phyloP scores from a whole-genome alignment of 176 grass and related monocot genomes.

The Triticum timopheevii region DNA sequence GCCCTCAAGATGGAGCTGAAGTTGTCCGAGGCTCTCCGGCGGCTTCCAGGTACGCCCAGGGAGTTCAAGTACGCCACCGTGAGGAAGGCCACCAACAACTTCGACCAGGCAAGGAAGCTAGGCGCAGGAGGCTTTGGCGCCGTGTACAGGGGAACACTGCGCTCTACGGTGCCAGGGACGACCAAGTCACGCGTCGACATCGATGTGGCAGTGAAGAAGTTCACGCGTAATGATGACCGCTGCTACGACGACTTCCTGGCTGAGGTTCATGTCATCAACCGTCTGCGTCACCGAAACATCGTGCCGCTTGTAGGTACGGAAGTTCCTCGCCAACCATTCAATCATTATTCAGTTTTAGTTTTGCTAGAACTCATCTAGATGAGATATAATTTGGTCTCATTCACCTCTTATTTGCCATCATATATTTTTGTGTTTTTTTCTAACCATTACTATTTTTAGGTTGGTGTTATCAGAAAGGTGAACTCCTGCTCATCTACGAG shows the following conservation, averaged over 20 bases:
- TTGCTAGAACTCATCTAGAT: too few species aligned
- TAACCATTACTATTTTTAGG: neutral
- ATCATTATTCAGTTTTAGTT: too few species aligned
- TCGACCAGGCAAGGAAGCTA: neutral
- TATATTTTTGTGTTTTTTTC: neutral
- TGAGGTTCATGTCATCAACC: constrained; percentile 7
- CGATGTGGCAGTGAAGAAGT: constrained; percentile 20
- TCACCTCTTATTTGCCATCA: too few species aligned
- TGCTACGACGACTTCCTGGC: constrained; percentile 16
- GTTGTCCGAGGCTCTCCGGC: neutral
- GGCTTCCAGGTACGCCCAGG: neutral
- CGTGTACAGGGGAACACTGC: neutral
- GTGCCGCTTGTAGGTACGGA: neutral
- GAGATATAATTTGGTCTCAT: too few species aligned
- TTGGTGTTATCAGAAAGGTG: constrained; percentile 23
- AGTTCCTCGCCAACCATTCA: neutral
- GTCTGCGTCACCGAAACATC: neutral
- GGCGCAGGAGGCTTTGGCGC: neutral
- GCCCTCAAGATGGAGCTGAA: neutral
- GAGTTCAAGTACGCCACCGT: neutral
- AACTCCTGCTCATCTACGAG: neutral
- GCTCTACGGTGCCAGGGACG: neutral
- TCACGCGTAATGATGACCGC: neutral
- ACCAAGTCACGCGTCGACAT: neutral
- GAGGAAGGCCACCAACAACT: constrained; percentile 5